Percentiles rank a stretch among this genome's conserved stretches.
Evolutionary conservation across 257 asterid genomes (phyloP).

Genomic region (Lycium ferocissimum): DNA sequence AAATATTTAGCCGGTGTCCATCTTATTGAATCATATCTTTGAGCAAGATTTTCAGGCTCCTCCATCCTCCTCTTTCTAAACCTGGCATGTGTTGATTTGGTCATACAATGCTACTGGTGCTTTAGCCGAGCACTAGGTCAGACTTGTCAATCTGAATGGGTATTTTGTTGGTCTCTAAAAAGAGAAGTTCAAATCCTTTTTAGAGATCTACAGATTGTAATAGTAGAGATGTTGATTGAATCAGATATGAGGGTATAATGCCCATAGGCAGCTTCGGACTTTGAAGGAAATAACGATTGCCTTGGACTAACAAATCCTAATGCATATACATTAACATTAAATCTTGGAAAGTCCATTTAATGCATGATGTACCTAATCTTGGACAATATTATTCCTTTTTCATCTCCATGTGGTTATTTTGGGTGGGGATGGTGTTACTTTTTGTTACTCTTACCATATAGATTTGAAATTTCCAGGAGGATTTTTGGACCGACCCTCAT

Average conservation of each 20-base stretch:
- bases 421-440: neutral
- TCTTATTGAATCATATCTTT: neutral
- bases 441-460: neutral
- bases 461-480: constrained; percentile 53
- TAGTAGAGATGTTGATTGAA: too few relatives aligned
- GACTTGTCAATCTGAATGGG: neutral
- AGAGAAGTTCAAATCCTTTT: too few relatives aligned
- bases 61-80: too few relatives aligned
- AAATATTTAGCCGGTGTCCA: neutral
- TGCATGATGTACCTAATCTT: too few relatives aligned
- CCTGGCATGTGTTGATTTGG: too few relatives aligned
- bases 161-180: neutral
- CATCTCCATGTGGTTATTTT: too few relatives aligned
- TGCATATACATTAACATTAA: neutral
- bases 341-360: too few relatives aligned
- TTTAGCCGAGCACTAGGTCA: neutral
- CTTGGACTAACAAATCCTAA: constrained; percentile 9
- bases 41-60: neutral
- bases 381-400: too few relatives aligned
- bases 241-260: too few relatives aligned
- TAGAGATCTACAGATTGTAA: too few relatives aligned
- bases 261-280: neutral
- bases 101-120: too few relatives aligned
- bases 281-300: neutral
- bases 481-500: constrained; percentile 73